A percentile compares a stretch with the other conserved stretches of the same genome.
These are phyloP conservation scores for Phoma herbarum DNA, from an alignment of 2,329 filamentous ascomycete species.

Conservation along the genomic window DNA sequence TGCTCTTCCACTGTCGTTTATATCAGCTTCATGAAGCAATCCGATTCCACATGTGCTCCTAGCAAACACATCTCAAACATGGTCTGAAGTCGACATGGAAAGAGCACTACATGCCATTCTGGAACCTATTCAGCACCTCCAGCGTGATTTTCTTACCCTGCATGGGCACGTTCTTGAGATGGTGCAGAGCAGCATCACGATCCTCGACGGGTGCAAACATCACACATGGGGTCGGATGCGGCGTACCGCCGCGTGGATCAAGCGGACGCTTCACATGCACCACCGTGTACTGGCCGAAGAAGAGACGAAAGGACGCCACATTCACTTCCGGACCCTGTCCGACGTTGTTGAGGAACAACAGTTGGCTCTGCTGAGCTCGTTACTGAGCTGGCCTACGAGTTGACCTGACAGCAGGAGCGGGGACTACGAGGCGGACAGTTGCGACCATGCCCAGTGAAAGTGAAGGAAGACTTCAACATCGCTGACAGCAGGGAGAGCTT, in stretches of 20 bases:
- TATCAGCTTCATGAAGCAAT: neutral
- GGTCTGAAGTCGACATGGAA: neutral
- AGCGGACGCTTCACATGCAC: slow-evolving; percentile 5
- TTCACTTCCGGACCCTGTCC: neutral
- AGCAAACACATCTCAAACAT: neutral
- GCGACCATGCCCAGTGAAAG: neutral
- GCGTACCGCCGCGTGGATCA: neutral
- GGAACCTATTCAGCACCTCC: slow-evolving; percentile 1
- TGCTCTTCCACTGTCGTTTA: neutral
- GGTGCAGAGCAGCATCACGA: neutral
- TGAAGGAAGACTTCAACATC: slow-evolving; percentile 1
- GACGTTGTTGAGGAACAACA: slow-evolving; percentile 8
- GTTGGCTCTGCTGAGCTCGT: neutral
- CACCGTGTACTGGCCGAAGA: neutral
- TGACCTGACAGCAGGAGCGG: neutral
- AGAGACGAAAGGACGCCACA: neutral
- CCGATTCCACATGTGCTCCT: neutral
- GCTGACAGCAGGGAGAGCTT: neutral
- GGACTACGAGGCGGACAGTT: neutral
- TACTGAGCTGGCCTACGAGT: neutral
- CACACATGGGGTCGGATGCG: neutral
- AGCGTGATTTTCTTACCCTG: neutral
- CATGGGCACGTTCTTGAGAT: neutral
- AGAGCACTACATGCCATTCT: neutral
- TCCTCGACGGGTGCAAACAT: neutral